A percentile compares a stretch with the other conserved stretches of the same genome.
Conservation (phyloP, 2,329 filamentous ascomycete genomes). For the Monosporascus sp. region DNA sequence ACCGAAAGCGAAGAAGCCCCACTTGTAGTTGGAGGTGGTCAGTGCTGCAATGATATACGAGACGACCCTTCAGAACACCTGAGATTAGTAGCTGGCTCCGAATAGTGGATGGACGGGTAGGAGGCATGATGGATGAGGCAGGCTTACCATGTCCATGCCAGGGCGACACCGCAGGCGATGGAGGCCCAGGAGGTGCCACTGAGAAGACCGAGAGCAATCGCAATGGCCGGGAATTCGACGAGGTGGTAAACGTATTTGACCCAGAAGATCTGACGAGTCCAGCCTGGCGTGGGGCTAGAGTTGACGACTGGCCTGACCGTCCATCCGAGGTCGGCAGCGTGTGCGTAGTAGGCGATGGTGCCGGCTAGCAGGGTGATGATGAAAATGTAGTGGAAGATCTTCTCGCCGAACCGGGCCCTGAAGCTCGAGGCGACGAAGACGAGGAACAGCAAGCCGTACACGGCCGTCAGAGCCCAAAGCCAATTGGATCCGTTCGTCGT, state of each 20-base stretch:
- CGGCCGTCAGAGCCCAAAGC: slow-evolving; percentile 49
- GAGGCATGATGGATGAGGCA: background rate
- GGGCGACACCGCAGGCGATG: slow-evolving; percentile 44
- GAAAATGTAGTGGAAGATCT: slow-evolving; percentile 54
- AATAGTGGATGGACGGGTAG: too few relatives aligned
- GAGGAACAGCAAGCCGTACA: slow-evolving; percentile 44
- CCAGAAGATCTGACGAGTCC: slow-evolving; percentile 48
- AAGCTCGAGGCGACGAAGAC: slow-evolving; percentile 35
- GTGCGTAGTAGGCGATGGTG: slow-evolving; percentile 45
- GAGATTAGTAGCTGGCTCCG: too few relatives aligned
- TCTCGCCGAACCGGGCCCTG: slow-evolving; percentile 40
- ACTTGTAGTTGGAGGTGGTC: slow-evolving; percentile 48
- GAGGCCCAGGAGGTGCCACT: slow-evolving; percentile 53
- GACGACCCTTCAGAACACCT: slow-evolving; percentile 31
- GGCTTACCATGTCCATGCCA: slow-evolving; percentile 43
- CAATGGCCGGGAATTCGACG: slow-evolving; percentile 41
- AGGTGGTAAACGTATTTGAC: slow-evolving; percentile 51
- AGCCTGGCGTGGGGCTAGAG: slow-evolving; percentile 21
- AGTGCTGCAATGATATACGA: slow-evolving; percentile 45
- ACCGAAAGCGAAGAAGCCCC: slow-evolving; percentile 53
- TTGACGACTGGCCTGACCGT: slow-evolving; percentile 33
- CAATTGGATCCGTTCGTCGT: slow-evolving; percentile 46
- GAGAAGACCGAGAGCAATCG: slow-evolving; percentile 44
- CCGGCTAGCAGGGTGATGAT: slow-evolving; percentile 44
- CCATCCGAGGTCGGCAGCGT: slow-evolving; percentile 48